Conservation (phyloP, 164 flowering plant species). For the Tinospora cordifolia region DNA sequence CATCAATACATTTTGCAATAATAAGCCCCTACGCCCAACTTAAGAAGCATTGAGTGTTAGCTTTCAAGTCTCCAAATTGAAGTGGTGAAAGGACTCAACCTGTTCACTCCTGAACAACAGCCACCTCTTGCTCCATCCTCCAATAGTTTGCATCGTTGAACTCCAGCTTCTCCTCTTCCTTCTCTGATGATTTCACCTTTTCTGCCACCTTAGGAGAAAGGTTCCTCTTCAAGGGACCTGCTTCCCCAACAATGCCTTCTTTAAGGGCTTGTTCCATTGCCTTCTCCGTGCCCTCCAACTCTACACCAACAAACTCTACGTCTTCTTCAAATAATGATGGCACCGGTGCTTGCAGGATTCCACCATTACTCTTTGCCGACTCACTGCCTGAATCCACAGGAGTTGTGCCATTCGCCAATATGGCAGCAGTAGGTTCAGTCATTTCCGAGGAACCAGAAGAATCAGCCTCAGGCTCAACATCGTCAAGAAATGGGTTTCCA, state of each 20-base stretch:
- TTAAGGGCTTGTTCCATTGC: conserved; percentile 90
- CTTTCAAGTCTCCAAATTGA: conserved; percentile 1
- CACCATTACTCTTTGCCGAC: conserved; percentile 20
- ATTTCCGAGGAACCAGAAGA: conserved; percentile 18
- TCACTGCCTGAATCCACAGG: conserved; percentile 26
- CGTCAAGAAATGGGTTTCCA: conserved; percentile 51
- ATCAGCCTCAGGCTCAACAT: conserved; percentile 15
- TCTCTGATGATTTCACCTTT: conserved; percentile 36
- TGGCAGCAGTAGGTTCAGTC: conserved; percentile 5
- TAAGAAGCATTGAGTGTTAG: neutral
- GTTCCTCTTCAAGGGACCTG: conserved; percentile 67
- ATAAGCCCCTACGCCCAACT: conserved; percentile 1
- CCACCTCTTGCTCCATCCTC: conserved; percentile 79
- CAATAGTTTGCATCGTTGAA: conserved; percentile 86
- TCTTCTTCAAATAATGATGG: conserved; percentile 81
- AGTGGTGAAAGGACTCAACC: neutral
- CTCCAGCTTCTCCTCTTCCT: conserved; percentile 48
- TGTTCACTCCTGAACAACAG: conserved; percentile 50
- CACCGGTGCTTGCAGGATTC: conserved; percentile 27
- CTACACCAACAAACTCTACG: conserved; percentile 89
- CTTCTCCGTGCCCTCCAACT: conserved; percentile 74
- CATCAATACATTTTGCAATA: conserved; percentile 2
- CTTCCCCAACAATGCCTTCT: conserved; percentile 92
- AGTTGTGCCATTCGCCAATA: conserved; percentile 42
- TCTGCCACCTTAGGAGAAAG: conserved; percentile 29